These are phyloP conservation scores for Blastocladiella emersonii DNA, from an alignment of 371 early-diverging fungal species.

Conservation along the genomic window DNA sequence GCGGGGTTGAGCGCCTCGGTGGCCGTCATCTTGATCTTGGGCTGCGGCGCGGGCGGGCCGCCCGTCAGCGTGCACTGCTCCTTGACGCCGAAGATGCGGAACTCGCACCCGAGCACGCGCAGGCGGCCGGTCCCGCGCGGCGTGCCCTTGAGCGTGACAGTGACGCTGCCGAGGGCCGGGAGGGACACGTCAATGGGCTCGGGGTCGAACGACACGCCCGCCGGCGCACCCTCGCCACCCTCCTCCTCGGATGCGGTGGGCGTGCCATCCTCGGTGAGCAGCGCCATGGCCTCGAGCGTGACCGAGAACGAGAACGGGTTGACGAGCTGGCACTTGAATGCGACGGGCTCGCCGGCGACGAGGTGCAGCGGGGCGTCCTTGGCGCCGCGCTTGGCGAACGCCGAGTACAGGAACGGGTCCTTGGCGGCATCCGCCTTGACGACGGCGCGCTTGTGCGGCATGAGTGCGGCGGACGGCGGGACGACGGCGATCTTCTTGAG, in stretches of 20 bases:
- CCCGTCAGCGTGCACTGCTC: constrained; percentile 1
- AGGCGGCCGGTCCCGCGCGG: constrained; percentile 2
- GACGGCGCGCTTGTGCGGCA: not conserved
- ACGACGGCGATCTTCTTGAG: not conserved
- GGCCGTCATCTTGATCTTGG: not conserved
- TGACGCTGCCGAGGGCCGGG: not conserved
- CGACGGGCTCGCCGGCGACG: not conserved
- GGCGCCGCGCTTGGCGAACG: not conserved
- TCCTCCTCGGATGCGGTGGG: not conserved
- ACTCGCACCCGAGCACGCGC: not conserved
- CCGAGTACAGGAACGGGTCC: constrained; percentile 1
- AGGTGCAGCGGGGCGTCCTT: not conserved
- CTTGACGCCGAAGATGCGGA: constrained; percentile 3
- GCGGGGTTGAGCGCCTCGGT: not conserved
- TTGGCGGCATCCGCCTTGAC: not conserved
- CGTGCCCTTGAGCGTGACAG: not conserved
- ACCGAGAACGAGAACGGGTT: constrained; percentile 8
- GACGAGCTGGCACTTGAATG: not conserved
- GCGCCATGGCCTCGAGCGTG: not conserved
- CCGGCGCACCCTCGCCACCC: not conserved
- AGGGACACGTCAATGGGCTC: not conserved
- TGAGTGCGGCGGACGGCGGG: not conserved
- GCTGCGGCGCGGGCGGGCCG: not conserved
- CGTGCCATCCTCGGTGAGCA: not conserved
- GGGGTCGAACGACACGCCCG: not conserved